Conservation (phyloP, 306 rosid species). For the barrel medic (Medicago truncatula) region DNA sequence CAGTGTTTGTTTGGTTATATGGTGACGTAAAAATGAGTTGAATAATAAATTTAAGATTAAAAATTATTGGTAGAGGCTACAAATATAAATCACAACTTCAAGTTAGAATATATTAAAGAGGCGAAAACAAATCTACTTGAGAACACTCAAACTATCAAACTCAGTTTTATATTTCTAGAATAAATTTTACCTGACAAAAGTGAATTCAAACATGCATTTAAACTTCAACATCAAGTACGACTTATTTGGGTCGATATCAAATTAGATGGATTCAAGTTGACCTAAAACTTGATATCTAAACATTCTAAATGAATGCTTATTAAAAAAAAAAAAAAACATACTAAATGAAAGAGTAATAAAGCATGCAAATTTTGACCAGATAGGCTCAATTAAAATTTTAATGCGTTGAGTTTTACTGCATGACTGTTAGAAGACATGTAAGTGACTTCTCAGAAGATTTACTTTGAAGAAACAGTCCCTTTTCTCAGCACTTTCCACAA, state of each 20-base stretch:
- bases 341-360: not conserved
- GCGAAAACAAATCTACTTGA: not conserved
- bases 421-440: conserved; percentile 13
- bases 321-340: not conserved
- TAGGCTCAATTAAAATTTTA: conserved; percentile 19
- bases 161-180: not conserved
- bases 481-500: conserved; percentile 81
- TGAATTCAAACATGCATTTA: not conserved
- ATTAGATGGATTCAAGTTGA: not conserved
- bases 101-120: not conserved
- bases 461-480: conserved; percentile 69
- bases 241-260: not conserved
- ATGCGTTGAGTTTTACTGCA: conserved; percentile 17
- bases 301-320: not conserved
- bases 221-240: conserved; percentile 16
- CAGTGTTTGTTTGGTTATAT: not conserved
- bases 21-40: not conserved
- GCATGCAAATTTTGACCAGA: conserved; percentile 2
- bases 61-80: not conserved
- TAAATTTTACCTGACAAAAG: not conserved
- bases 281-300: conserved; percentile 7
- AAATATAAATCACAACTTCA: not conserved
- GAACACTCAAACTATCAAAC: not conserved
- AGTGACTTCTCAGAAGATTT: conserved; percentile 41
- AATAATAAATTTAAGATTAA: not conserved